phyloP scores from a whole-genome alignment of 495 filamentous ascomycete genomes.

The Tetracladium setigerum region DNA sequence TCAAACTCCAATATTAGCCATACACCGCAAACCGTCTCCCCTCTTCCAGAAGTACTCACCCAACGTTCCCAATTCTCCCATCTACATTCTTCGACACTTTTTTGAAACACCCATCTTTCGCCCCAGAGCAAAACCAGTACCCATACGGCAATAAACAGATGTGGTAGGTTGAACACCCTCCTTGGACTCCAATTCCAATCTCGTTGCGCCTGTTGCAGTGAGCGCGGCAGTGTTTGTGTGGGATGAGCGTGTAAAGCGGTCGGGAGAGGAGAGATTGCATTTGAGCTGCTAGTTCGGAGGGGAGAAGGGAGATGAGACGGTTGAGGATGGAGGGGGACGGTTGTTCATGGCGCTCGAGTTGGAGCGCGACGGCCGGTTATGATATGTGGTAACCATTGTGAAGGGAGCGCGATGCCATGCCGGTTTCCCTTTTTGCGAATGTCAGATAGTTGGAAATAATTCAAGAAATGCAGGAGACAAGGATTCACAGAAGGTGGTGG shows the following conservation, averaged over 20 bases:
- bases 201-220: constrained; percentile 6
- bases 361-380: constrained; percentile 19
- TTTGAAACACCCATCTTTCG: constrained; percentile 68
- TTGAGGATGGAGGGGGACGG: constrained; percentile 8
- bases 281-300: constrained; percentile 6
- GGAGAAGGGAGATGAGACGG: constrained; percentile 12
- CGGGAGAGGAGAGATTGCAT: constrained; percentile 15
- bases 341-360: constrained; percentile 11
- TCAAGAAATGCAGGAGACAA: neutral
- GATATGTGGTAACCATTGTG: constrained; percentile 31
- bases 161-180: constrained; percentile 48
- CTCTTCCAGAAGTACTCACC: constrained; percentile 46
- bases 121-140: constrained; percentile 78
- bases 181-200: constrained; percentile 7
- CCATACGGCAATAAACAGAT: constrained; percentile 66
- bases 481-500: constrained; percentile 6
- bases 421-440: constrained; percentile 9
- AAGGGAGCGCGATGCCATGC: constrained; percentile 24
- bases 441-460: neutral
- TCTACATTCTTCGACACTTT: constrained; percentile 58
- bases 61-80: constrained; percentile 91
- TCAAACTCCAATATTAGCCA: neutral
- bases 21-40: neutral
- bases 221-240: constrained; percentile 4
- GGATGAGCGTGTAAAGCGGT: constrained; percentile 3